Percentiles rank a stretch among this genome's conserved stretches.
phyloP scores from a whole-genome alignment of 768 basidiomycete genomes.

The Leccinum barrowsii region DNA sequence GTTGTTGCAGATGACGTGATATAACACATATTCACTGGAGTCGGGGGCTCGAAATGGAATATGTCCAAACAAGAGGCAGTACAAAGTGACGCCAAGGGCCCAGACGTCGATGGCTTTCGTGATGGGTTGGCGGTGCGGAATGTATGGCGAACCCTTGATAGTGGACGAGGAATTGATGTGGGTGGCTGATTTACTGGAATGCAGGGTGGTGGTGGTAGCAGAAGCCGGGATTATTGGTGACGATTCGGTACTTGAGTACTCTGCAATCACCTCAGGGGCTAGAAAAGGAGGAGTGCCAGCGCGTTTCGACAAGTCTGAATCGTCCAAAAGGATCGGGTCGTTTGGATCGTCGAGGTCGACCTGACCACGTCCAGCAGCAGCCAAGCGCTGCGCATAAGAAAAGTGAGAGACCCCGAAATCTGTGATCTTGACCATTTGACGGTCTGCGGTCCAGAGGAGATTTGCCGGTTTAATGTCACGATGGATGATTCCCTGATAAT shows the following conservation, averaged over 20 bases:
- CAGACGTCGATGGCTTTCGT: slow-evolving; percentile 96
- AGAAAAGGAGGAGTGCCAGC: slow-evolving; percentile 96
- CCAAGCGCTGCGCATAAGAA: slow-evolving; percentile 81
- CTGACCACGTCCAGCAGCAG: slow-evolving; percentile 49
- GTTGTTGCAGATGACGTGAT: slow-evolving; percentile 71
- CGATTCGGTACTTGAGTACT: slow-evolving; percentile 42
- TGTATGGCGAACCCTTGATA: slow-evolving; percentile 23
- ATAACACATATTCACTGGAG: slow-evolving; percentile 69
- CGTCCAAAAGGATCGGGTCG: slow-evolving; percentile 72
- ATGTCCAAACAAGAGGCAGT: slow-evolving; percentile 86
- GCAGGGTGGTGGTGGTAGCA: slow-evolving; percentile 29
- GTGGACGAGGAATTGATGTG: slow-evolving; percentile 31
- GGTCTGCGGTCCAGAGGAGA: slow-evolving; percentile 85
- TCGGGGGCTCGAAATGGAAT: slow-evolving; percentile 70
- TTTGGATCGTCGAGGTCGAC: slow-evolving; percentile 41
- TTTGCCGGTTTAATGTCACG: slow-evolving; percentile 99
- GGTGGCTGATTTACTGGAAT: slow-evolving; percentile 26
- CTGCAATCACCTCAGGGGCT: slow-evolving; percentile 90
- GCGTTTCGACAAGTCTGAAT: slow-evolving; percentile 82
- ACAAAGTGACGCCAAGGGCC: slow-evolving; percentile 95
- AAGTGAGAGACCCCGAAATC: slow-evolving; percentile 99
- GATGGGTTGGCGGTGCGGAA: slow-evolving; percentile 47
- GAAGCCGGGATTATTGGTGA: slow-evolving; percentile 32
- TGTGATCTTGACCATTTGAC: slow-evolving; percentile 89
- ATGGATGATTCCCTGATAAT: slow-evolving; percentile 97